Base-by-base conservation (phyloP, 768 basidiomycete genomes). In the Leucogyrophana mollusca region DNA sequence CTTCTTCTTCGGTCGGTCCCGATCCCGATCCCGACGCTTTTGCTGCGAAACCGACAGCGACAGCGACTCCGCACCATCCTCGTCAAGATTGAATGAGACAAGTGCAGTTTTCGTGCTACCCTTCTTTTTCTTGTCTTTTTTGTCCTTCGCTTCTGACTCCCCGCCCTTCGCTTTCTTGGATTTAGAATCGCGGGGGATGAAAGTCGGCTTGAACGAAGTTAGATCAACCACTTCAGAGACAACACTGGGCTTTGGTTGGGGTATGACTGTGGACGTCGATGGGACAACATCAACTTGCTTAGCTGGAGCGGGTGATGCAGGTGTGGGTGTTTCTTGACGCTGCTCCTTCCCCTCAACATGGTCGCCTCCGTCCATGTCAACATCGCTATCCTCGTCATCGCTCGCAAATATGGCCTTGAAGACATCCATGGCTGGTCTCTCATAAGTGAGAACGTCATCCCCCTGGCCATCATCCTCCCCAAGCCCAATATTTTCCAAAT, bases 321-420 rank as follows among this genome's bases (percentile, higher is more conserved):
- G 40, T 25, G 40, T 37, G 14, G 44, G 24, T 43, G 7, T 42
- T 41, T 48, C 43, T 43, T 46, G 44, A 22, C 14, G 17, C 50
- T 54, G 52, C n/a, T 64, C 62, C 9, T 16, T 21, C 16, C 7
- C 20, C 3, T 48, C 50, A 25, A 37, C 52, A 11, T 36, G 32
- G 21, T 55, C 56, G 22, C 62, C 63, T 56, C 44, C 54, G 38
- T 41, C 66, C 58, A 17, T 59, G 3, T 92, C 90, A 2, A 83
- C 83, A 8, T 83, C 88, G 14, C 83, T 85, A 27, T 90, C 89
- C 57, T 95, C 93, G 36, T 92, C 90, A 50, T 92, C 91, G 66
- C 90, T 93, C 9, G 93, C 94, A 62, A 99, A 99, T 50, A 99
- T 97, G 3, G 95, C 94, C 62, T 95, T 96, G 76, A 98, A 99